A percentile compares a stretch with the other conserved stretches of the same genome.
phyloP scores from a whole-genome alignment of 2,329 filamentous ascomycete genomes.

The Pseudogymnoascus sp. region DNA sequence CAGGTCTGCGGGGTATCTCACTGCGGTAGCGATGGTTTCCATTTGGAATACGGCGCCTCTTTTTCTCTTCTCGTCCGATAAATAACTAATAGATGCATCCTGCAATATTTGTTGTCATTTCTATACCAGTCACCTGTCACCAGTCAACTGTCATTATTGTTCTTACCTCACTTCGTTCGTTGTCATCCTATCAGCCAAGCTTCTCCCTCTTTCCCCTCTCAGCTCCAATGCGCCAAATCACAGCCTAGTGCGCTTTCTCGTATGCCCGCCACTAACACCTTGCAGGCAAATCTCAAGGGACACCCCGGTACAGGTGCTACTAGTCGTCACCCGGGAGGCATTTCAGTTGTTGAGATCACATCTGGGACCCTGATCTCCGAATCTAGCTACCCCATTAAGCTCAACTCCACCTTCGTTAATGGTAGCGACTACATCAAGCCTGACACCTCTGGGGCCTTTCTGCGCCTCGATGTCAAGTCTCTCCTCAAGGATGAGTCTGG shows the following conservation, averaged over 20 bases:
- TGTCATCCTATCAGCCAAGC: neutral
- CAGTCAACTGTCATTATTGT: neutral
- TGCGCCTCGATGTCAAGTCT: conserved; percentile 34
- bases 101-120: neutral
- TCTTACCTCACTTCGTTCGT: neutral
- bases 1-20: neutral
- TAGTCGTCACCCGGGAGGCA: neutral
- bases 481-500: conserved; percentile 32
- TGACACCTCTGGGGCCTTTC: conserved; percentile 32
- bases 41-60: neutral
- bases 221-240: neutral
- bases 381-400: conserved; percentile 29
- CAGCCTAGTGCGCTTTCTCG: neutral
- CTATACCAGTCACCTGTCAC: neutral
- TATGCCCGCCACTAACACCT: neutral
- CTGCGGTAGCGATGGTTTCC: neutral
- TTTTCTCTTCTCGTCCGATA: neutral
- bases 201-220: neutral
- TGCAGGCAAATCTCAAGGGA: neutral
- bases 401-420: conserved; percentile 34
- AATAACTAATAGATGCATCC: neutral
- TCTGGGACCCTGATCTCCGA: conserved; percentile 32
- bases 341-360: conserved; percentile 13
- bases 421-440: conserved; percentile 36
- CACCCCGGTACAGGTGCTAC: neutral